Base-by-base conservation (phyloP, 2,329 filamentous ascomycete genomes). In the Lachnellula subtilissima region DNA sequence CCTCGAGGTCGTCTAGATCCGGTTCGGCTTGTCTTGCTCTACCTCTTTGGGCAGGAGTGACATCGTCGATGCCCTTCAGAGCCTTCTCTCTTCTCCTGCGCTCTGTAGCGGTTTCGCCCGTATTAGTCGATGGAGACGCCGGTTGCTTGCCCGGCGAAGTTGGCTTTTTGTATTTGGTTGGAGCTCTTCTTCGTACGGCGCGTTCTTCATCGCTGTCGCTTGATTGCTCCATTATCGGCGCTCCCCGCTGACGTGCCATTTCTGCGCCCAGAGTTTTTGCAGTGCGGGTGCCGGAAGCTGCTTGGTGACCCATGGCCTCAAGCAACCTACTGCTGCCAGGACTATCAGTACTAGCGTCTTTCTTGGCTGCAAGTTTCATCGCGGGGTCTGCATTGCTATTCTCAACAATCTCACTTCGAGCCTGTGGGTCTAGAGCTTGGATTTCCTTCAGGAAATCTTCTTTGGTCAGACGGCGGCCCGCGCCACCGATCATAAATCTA, bases 381-480 rank as follows among this genome's bases (percentile, higher is more conserved):
- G 57, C 58, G n/a, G 51, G 54, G 0, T 67, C 55, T 15, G 66
- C 67, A 55, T 70, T 62, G 37, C 57, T 64, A 36, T 57, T 52
- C 37, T 64, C 57, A 4, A 71, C 56, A n/a, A 70, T 50, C 40
- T 69, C 66, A 23, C 53, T 58, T 42, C 69, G 74, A 39, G 85
- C 83, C 65, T 83, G 83, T 23, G 82, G 81, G 68, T 93, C 88
- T 57, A 93, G 77, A 61, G 84, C 82, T 61, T 85, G 83, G 67
- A 94, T 85, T 67, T 90, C 84, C 48, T 80, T 76, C 58, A 94
- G 84, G 68, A 94, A 93, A 66, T 91, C 88, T 4, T 86, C 83
- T 72, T 92, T 92, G 59, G 81, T 91, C 82, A 94, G 87, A 48
- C 89, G 83, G 59, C 80, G 78, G 5, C 87, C 87, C n/a, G 85